Evolutionary conservation across 1,139 yeast genomes (phyloP), one percentile per base, ranked within the genome.

Genomic region (Sugiyamaella sp.): DNA sequence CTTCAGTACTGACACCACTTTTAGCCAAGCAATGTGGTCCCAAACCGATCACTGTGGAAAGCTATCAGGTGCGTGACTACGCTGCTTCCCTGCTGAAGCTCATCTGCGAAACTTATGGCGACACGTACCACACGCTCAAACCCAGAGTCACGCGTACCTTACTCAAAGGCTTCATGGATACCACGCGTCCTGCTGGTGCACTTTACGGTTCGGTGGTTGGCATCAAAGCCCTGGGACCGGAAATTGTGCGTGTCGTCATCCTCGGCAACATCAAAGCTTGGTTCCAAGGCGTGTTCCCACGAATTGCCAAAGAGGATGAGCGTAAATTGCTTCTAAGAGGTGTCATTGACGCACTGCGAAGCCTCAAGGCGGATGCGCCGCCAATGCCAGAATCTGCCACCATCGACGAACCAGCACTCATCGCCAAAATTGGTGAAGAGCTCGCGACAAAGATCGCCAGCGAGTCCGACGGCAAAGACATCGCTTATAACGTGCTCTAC

Each of bases 81-180:
- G 93, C 98, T 1, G 91, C 97, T 0, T 82, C 91, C 38, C 75
- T 95, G 57, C 76, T 95, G 41, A 85, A 86, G 54, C 87, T 86
- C 63, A 85, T 93, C 17, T 81, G 91, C 53, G 78, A 81, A 52
- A 81, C 84, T 20, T 95, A 87, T 69, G 96, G 96, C 38, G 85
- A 89, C 41, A 83, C 95, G 1, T 91, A 91, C 69, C 86, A 95
- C 25, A 88, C 97, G 0, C 78, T 95, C 63, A 88, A 90, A 65
- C 98, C 99, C 29, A 80, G 99, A 59, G 95, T 93, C 4, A 90
- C 98, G 1, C 80, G 99, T 69, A 95, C 99, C 0, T 75, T 95
- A 55, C 76, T 95, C 55, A 84, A 96, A 63, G 97, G 97, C 0
- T 87, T 95, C 61, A 77, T 95, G 70, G 97, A 93, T 61, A 76